phyloP scores from a whole-genome alignment of 75 land plant genomes.

The Cunninghamia lanceolata region DNA sequence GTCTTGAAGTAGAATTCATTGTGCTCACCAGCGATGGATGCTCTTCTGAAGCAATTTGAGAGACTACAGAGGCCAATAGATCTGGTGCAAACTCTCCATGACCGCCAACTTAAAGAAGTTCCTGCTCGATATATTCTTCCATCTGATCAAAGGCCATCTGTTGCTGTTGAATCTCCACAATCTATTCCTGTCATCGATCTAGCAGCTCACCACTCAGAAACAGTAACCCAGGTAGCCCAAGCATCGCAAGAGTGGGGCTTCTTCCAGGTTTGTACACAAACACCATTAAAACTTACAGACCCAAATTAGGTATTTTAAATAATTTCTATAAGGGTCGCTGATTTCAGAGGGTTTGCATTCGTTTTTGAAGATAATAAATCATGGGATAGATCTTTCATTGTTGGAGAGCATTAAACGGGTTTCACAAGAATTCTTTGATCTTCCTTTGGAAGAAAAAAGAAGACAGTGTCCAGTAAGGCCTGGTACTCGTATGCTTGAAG shows the following conservation, averaged over 20 bases:
- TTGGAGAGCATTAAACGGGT: conserved; percentile 4
- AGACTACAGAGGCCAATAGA: conserved; percentile 8
- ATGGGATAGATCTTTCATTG: conserved; percentile 9
- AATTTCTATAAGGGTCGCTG: background rate
- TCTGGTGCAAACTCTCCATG: background rate
- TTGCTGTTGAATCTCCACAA: background rate
- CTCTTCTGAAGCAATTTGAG: background rate
- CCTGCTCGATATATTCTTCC: background rate
- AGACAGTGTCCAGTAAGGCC: conserved; percentile 10
- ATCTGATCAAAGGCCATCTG: background rate
- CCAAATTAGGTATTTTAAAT: background rate
- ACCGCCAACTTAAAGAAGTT: background rate
- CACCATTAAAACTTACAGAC: background rate
- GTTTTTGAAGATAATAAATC: conserved; percentile 5
- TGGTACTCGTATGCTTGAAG: background rate
- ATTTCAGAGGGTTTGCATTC: background rate
- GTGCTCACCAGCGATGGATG: background rate
- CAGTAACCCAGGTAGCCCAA: background rate
- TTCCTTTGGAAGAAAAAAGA: conserved; percentile 4
- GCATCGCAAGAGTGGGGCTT: conserved; percentile 14
- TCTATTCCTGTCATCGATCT: conserved; percentile 10
- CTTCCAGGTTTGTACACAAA: background rate
- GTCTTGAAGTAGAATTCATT: too few relatives aligned
- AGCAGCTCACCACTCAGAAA: background rate
- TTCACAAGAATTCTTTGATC: background rate